Conservation (phyloP, 805 yeast species). For the Starmera caribaea region DNA sequence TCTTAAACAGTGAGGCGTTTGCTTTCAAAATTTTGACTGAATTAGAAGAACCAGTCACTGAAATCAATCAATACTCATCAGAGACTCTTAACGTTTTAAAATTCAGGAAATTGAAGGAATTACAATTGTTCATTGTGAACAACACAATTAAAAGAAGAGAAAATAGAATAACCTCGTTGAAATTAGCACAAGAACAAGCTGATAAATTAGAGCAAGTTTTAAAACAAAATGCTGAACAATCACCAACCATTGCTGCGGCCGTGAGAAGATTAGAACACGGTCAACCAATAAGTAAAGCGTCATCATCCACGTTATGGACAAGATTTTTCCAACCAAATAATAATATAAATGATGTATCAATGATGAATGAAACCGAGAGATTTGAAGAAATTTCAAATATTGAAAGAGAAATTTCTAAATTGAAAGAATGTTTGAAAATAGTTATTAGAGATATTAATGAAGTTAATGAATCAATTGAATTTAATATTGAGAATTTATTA, state of each 20-base stretch:
- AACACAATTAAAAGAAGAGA: conserved; percentile 27
- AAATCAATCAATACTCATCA: conserved; percentile 23
- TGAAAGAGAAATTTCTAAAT: conserved; percentile 25
- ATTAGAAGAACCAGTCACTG: conserved; percentile 29
- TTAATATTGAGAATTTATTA: conserved; percentile 20
- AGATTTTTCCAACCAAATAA: conserved; percentile 13
- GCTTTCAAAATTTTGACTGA: conserved; percentile 24
- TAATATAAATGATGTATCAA: conserved; percentile 9
- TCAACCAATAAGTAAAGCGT: conserved; percentile 10
- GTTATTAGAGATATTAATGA: conserved; percentile 26
- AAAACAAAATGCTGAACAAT: conserved; percentile 23
- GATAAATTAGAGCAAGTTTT: conserved; percentile 23
- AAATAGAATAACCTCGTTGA: conserved; percentile 20
- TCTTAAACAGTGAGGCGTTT: conserved; percentile 38
- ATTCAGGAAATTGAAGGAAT: conserved; percentile 48
- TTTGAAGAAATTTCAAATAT: conserved; percentile 25
- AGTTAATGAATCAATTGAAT: conserved; percentile 23
- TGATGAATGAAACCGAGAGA: conserved; percentile 26
- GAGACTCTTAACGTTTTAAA: conserved; percentile 37
- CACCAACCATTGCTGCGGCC: conserved; percentile 25
- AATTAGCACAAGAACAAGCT: conserved; percentile 24
- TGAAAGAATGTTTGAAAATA: conserved; percentile 29
- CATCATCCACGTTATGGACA: conserved; percentile 13
- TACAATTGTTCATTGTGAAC: conserved; percentile 36
- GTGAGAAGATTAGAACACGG: conserved; percentile 20